Conservation (phyloP, 345 rosid species). For the Turritis glabra region DNA sequence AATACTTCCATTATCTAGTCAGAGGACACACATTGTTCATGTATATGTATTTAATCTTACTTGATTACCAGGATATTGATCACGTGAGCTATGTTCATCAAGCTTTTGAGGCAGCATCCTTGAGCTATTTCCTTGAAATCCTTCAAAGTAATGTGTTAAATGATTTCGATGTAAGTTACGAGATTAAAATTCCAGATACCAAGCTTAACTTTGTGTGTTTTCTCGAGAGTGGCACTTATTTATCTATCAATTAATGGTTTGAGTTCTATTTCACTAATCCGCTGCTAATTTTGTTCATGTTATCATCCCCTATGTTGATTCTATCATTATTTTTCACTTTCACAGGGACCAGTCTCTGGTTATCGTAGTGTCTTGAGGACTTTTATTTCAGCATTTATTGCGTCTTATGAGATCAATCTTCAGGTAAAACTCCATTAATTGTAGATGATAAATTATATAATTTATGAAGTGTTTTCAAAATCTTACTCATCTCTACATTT, state of each 20-base stretch:
- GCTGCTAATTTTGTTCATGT: conserved; percentile 17
- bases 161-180: conserved; percentile 70
- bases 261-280: background rate
- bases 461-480: conserved; percentile 16
- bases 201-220: conserved; percentile 21
- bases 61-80: conserved; percentile 72
- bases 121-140: conserved; percentile 68
- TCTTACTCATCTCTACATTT: conserved; percentile 21
- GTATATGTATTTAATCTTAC: conserved; percentile 21
- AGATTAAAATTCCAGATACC: conserved; percentile 17
- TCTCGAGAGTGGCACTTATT: conserved; percentile 5
- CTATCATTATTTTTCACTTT: conserved; percentile 17
- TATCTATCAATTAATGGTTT: conserved; percentile 3
- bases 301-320: conserved; percentile 7
- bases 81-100: conserved; percentile 80
- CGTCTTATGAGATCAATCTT: conserved; percentile 84
- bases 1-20: conserved; percentile 28
- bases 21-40: conserved; percentile 16
- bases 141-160: conserved; percentile 67
- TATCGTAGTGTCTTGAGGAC: conserved; percentile 87
- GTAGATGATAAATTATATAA: background rate
- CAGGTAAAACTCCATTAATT: conserved; percentile 52
- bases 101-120: conserved; percentile 82
- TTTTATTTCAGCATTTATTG: conserved; percentile 87
- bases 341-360: conserved; percentile 75